Percentiles rank a stretch among this genome's conserved stretches.
Conservation (phyloP, 2,329 filamentous ascomycete species). For the Talaromyces funiculosus region DNA sequence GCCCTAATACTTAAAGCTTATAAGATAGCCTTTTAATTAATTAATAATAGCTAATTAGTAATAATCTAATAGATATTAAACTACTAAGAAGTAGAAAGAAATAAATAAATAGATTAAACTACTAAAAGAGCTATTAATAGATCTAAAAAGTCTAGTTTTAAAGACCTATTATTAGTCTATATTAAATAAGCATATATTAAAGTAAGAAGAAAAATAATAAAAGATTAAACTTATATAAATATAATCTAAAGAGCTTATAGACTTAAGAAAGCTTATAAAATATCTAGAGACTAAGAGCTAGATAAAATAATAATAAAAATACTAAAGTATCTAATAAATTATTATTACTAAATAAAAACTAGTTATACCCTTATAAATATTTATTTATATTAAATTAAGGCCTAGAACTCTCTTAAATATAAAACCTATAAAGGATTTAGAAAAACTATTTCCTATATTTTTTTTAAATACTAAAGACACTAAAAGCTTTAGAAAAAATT, state of each 20-base stretch:
- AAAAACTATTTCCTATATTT: neutral
- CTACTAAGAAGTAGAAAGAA: too few relatives aligned
- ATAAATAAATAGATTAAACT: neutral
- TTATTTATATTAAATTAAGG: neutral
- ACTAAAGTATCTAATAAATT: neutral
- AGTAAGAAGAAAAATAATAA: neutral
- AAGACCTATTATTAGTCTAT: neutral
- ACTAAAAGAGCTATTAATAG: neutral
- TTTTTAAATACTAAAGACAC: neutral
- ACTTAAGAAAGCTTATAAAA: too few relatives aligned
- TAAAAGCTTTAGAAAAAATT: too few relatives aligned
- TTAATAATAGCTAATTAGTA: too few relatives aligned
- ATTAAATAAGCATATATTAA: neutral
- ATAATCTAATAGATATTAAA: too few relatives aligned
- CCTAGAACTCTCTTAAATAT: neutral
- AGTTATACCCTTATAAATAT: neutral
- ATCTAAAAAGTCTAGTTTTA: neutral
- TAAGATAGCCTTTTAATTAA: too few relatives aligned
- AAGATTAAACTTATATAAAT: neutral
- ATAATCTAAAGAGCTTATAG: too few relatives aligned
- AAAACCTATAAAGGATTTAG: neutral
- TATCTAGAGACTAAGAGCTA: too few relatives aligned
- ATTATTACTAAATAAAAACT: neutral
- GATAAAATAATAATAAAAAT: neutral
- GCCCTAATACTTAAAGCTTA: too few relatives aligned